Evolutionary conservation across 345 rosid species (phyloP).

Genomic region (Ailanthus altissimus): DNA sequence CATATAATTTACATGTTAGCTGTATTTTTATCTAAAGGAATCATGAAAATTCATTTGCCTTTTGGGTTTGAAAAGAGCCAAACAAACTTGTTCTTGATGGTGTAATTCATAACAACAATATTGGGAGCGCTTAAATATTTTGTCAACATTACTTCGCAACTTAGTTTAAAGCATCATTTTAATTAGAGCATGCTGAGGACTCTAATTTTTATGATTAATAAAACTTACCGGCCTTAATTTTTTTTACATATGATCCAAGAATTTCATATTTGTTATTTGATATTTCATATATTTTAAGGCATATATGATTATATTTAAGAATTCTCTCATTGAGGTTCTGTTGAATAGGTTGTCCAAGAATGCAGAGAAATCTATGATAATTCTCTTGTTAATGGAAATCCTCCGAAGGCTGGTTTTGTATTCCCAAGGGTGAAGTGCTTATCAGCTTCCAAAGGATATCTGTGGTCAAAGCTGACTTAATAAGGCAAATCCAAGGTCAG

Average conservation of each 20-base stretch:
- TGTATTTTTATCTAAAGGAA: not conserved
- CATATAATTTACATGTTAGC: not conserved
- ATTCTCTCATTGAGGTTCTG: not conserved
- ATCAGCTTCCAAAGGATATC: constrained; percentile 59
- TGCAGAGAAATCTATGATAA: constrained; percentile 96
- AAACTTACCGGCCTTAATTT: no score
- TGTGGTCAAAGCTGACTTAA: constrained; percentile 77
- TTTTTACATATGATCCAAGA: not conserved
- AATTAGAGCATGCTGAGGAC: not conserved
- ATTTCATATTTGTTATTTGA: not conserved
- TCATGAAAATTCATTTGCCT: not conserved
- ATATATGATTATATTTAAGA: not conserved
- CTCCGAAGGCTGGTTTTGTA: constrained; percentile 82
- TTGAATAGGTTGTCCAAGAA: constrained; percentile 84
- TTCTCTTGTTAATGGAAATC: constrained; percentile 76
- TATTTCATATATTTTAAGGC: not conserved
- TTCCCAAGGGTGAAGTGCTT: constrained; percentile 87
- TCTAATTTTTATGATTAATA: not conserved
- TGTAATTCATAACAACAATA: not conserved
- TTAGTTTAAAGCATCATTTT: not conserved
- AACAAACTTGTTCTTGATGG: not conserved
- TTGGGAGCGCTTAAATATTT: no score
- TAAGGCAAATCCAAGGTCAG: constrained; percentile 16
- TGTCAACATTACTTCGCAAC: not conserved
- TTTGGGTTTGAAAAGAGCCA: not conserved